Conservation (phyloP, 1,139 yeast genomes). For the Candida tropicalis region DNA sequence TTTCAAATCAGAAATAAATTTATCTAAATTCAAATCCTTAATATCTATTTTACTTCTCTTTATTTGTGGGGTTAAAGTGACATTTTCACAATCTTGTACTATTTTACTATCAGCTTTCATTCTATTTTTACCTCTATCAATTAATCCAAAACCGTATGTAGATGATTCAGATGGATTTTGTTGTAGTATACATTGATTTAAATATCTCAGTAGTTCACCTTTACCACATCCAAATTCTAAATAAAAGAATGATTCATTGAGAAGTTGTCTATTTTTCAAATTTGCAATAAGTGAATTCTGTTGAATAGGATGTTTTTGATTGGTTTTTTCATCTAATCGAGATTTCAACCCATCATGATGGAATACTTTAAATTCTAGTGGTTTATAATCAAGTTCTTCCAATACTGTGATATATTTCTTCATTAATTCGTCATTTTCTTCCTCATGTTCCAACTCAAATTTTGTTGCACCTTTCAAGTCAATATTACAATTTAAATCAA, state of each 20-base stretch:
- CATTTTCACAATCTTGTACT: slow-evolving; percentile 44
- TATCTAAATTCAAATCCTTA: slow-evolving; percentile 64
- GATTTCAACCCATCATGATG: slow-evolving; percentile 34
- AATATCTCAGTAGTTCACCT: slow-evolving; percentile 76
- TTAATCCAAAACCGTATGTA: slow-evolving; percentile 54
- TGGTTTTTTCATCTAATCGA: slow-evolving; percentile 50
- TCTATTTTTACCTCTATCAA: slow-evolving; percentile 79
- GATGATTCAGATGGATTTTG: slow-evolving; percentile 16
- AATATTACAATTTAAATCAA: slow-evolving; percentile 37
- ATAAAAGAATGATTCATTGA: slow-evolving; percentile 43
- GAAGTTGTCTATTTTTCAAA: slow-evolving; percentile 45
- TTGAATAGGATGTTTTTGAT: slow-evolving; percentile 78
- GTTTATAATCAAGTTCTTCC: slow-evolving; percentile 18
- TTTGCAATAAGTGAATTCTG: slow-evolving; percentile 83
- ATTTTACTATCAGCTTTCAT: slow-evolving; percentile 79
- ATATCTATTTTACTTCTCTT: slow-evolving; percentile 72
- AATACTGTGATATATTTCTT: slow-evolving; percentile 35
- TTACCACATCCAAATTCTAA: slow-evolving; percentile 92
- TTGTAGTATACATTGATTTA: slow-evolving; percentile 49
- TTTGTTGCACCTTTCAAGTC: slow-evolving; percentile 10
- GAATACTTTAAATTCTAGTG: slow-evolving; percentile 13
- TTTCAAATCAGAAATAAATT: slow-evolving; percentile 36
- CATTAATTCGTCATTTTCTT: slow-evolving; percentile 20
- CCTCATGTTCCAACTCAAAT: slow-evolving; percentile 20
- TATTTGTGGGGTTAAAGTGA: slow-evolving; percentile 33